Conservation (phyloP, 2,329 filamentous ascomycete genomes). For the Microdochium nivale region DNA sequence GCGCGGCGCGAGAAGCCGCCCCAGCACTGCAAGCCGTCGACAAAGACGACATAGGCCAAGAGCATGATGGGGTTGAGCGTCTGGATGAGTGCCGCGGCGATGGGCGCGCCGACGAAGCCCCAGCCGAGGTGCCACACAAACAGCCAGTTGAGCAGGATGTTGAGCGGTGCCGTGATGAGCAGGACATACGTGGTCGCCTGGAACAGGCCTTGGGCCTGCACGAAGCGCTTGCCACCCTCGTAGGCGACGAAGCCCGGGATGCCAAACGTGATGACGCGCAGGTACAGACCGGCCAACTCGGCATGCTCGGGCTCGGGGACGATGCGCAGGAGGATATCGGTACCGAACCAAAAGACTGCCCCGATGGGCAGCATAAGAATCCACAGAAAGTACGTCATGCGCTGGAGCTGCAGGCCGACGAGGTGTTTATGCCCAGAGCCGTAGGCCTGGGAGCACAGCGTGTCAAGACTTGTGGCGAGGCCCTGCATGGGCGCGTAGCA, state of each 20-base stretch:
- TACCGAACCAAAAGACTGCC: conserved; percentile 59
- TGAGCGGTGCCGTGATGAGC: conserved; percentile 66
- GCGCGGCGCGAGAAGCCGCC: conserved; percentile 65
- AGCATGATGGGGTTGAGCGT: conserved; percentile 66
- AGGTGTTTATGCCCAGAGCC: conserved; percentile 84
- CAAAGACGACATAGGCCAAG: conserved; percentile 63
- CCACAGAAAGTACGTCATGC: conserved; percentile 73
- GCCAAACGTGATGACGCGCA: conserved; percentile 61
- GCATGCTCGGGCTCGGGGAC: conserved; percentile 67
- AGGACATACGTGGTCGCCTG: conserved; percentile 72
- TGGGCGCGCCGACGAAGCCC: conserved; percentile 70
- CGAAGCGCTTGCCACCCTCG: conserved; percentile 69
- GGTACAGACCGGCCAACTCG: conserved; percentile 61
- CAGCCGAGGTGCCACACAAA: conserved; percentile 64
- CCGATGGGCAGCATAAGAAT: conserved; percentile 62
- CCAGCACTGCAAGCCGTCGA: conserved; percentile 71
- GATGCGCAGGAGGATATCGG: conserved; percentile 53
- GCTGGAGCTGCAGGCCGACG: conserved; percentile 74
- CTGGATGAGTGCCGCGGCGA: conserved; percentile 68
- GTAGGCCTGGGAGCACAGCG: conserved; percentile 87
- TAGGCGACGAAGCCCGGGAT: conserved; percentile 70
- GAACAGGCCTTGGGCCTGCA: conserved; percentile 77
- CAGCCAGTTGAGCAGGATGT: conserved; percentile 69
- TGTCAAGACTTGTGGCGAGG: conserved; percentile 85
- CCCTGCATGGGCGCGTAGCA: conserved; percentile 73